phyloP scores from a whole-genome alignment of 2,329 filamentous ascomycete genomes.

The Orbilia blumenaviensis region DNA sequence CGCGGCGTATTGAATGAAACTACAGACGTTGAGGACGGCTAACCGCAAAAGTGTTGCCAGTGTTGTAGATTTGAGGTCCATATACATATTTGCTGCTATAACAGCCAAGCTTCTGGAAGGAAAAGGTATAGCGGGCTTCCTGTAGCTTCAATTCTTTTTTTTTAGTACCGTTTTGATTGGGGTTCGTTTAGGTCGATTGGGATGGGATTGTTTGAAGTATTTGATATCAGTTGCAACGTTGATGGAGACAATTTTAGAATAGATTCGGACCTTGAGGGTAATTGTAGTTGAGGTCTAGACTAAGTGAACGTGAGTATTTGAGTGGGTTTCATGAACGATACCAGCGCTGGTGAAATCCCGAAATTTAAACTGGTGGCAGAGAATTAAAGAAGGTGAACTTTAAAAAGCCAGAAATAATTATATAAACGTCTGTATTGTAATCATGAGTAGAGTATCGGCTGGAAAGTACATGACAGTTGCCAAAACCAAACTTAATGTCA shows the following conservation, averaged over 20 bases:
- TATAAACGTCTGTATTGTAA: too few relatives aligned
- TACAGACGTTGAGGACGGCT: neutral
- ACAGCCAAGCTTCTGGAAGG: too few relatives aligned
- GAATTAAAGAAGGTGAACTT: neutral
- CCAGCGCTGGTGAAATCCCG: conserved; percentile 25
- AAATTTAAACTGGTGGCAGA: neutral
- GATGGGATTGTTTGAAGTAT: neutral
- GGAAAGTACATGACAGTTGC: too few relatives aligned
- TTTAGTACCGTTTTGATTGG: too few relatives aligned
- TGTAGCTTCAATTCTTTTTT: too few relatives aligned
- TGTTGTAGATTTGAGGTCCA: conserved; percentile 47
- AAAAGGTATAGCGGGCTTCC: too few relatives aligned
- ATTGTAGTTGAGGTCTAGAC: too few relatives aligned
- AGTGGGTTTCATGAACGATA: conserved; percentile 32
- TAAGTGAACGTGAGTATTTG: conserved; percentile 22
- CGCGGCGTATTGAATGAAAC: conserved; percentile 13
- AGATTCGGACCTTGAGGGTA: too few relatives aligned
- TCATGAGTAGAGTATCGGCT: too few relatives aligned
- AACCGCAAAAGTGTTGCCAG: conserved; percentile 41
- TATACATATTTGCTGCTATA: too few relatives aligned
- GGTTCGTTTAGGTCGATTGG: neutral
- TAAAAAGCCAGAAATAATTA: neutral
- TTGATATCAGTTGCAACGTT: neutral
- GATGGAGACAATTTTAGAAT: neutral
- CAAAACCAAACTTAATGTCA: too few relatives aligned